A percentile compares a stretch with the other conserved stretches of the same genome.
Evolutionary conservation across 2,329 filamentous ascomycete genomes (phyloP).

Genomic region (Thermothelomyces thermophilus): DNA sequence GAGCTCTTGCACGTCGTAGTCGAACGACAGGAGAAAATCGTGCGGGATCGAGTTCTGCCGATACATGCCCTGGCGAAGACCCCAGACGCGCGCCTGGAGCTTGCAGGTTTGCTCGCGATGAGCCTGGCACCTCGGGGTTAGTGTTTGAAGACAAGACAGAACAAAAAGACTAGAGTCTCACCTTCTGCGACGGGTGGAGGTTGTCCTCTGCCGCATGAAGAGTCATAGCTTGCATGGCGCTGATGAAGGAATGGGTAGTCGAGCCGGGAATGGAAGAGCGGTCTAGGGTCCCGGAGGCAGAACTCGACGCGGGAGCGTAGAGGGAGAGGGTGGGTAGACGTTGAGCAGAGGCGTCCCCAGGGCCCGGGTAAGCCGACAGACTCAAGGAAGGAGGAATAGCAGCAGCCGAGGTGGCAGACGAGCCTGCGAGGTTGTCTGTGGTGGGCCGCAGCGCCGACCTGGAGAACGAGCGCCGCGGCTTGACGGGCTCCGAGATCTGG

Average conservation of each 20-base stretch:
- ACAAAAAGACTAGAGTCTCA: background rate
- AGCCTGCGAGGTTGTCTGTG: background rate
- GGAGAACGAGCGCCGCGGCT: background rate
- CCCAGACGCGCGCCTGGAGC: constrained; percentile 13
- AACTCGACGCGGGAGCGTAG: background rate
- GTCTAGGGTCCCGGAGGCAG: background rate
- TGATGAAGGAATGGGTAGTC: constrained; percentile 3
- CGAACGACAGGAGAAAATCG: constrained; percentile 4
- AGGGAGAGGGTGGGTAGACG: background rate
- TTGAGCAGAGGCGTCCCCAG: background rate
- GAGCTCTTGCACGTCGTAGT: constrained; percentile 11
- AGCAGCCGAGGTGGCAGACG: background rate
- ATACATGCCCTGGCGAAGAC: constrained; percentile 9
- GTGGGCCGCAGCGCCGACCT: no score
- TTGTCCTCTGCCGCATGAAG: constrained; percentile 1
- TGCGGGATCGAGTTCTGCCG: background rate
- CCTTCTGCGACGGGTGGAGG: constrained; percentile 8
- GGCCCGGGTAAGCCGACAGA: constrained; percentile 3
- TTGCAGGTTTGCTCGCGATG: constrained; percentile 5
- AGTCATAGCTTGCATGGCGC: background rate
- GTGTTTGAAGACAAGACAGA: background rate
- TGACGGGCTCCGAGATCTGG: background rate
- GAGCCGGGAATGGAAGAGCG: background rate
- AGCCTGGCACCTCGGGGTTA: constrained; percentile 7
- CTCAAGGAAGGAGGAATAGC: background rate